Evolutionary conservation across 2,329 filamentous ascomycete species (phyloP), one percentile per base, ranked within the genome.

Genomic region (Claviceps digitariae): DNA sequence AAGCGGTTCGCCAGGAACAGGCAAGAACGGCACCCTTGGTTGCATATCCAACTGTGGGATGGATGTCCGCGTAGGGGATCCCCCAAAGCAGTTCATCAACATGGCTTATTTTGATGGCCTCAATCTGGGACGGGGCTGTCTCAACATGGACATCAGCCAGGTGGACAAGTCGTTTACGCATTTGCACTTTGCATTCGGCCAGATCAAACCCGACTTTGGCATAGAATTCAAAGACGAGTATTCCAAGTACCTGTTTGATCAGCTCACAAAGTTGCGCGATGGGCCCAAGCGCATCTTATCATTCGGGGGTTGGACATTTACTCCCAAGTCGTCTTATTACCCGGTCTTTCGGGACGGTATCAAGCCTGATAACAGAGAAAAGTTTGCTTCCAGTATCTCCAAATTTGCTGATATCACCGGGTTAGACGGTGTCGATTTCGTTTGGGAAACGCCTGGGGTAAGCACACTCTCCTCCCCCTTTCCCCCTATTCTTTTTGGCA

Each of bases 401-500:
- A 50, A 69, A 44, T 68, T 75, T 59, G 23, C 71, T 41, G 49
- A 67, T 29, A 38, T 73, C 15, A 41, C 68, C 21, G 54, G 55
- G 1, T 52, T 73, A 0, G 69, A 72, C 48, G 70, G 70, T 0
- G 55, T 72, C 10, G 68, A 72, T 46, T 58, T 70, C 36, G 68
- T 72, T 55, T 75, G 71, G 72, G 69, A 71, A 48, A 71, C 71
- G 29, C 64, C 64, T 7, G 63, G 60, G 4, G 58, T 60, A 25
- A 56, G 4, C 2, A 44, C 3, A 12, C 10, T 7, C 12, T 9
- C 12, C 9, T 2, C 40, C 40, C 1, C 7, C 10, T n/a, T 9
- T 10, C 4, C n/a, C 20, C 20, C 20, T 12, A 4, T 21, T 41
- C n/a, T 21, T 21, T 41, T 21, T 41, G 7, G 9, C 21, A 9